phyloP scores from a whole-genome alignment of 176 grass and related monocot genomes.

The Zizania latifolia region DNA sequence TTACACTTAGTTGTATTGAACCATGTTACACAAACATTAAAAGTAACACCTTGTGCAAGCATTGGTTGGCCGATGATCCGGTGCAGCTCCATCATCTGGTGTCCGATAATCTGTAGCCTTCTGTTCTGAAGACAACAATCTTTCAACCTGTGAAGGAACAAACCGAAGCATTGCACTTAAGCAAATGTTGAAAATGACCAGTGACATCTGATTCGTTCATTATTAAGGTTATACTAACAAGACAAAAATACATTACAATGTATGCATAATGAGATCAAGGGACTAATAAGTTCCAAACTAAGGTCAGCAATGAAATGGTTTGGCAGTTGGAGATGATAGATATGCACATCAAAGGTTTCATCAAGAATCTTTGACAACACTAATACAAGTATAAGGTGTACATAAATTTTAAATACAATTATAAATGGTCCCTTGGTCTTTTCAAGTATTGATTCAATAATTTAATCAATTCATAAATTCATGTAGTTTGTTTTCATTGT shows the following conservation, averaged over 20 bases:
- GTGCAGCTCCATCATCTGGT: slow-evolving; percentile 87
- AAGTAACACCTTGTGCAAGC: slow-evolving; percentile 81
- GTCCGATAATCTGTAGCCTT: slow-evolving; percentile 88
- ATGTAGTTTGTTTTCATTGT: slow-evolving; percentile 4
- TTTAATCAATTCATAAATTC: too few relatives aligned
- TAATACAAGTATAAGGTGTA: background rate
- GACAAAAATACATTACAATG: slow-evolving; percentile 1
- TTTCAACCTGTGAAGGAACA: slow-evolving; percentile 64
- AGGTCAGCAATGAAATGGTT: background rate
- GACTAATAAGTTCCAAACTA: too few relatives aligned
- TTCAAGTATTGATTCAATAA: background rate
- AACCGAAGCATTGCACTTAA: background rate
- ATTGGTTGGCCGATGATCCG: slow-evolving; percentile 96
- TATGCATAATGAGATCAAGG: background rate
- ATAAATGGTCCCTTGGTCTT: background rate
- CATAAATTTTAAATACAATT: background rate
- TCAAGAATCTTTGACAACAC: background rate
- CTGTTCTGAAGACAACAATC: slow-evolving; percentile 92
- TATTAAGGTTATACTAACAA: slow-evolving; percentile 1
- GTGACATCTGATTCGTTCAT: background rate
- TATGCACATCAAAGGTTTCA: background rate
- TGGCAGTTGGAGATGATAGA: background rate
- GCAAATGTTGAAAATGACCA: slow-evolving; percentile 1
- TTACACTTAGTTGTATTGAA: slow-evolving; percentile 37
- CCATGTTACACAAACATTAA: slow-evolving; percentile 15